Conservation (phyloP, 2,329 filamentous ascomycete genomes). For the Zymoseptoria brevis region DNA sequence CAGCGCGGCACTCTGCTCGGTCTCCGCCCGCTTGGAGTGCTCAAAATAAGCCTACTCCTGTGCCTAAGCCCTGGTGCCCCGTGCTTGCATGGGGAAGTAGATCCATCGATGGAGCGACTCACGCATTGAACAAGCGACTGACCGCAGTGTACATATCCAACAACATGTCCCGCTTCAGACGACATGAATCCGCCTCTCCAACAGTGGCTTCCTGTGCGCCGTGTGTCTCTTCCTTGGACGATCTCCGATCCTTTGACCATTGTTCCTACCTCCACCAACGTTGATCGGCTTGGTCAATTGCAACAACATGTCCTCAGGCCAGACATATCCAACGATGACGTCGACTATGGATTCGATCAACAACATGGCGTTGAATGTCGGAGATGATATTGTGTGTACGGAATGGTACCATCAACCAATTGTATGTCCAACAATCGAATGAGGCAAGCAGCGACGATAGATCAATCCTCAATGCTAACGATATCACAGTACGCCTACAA, state of each 20-base stretch:
- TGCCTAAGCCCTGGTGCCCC: slow-evolving; percentile 18
- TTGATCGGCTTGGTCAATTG: slow-evolving; percentile 6
- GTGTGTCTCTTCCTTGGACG: slow-evolving; percentile 6
- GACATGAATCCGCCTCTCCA: slow-evolving; percentile 14
- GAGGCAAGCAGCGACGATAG: neutral
- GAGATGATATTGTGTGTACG: slow-evolving; percentile 13
- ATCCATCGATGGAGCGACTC: slow-evolving; percentile 15
- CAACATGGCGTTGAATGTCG: neutral
- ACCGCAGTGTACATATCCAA: slow-evolving; percentile 21
- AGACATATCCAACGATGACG: slow-evolving; percentile 21
- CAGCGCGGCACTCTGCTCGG: slow-evolving; percentile 12
- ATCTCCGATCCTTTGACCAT: slow-evolving; percentile 20
- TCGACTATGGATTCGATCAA: slow-evolving; percentile 18
- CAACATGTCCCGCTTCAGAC: slow-evolving; percentile 23
- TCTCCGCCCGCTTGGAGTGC: slow-evolving; percentile 11
- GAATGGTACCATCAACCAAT: slow-evolving; percentile 27
- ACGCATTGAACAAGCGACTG: neutral
- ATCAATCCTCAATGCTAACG: slow-evolving; percentile 1
- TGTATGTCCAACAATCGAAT: slow-evolving; percentile 19
- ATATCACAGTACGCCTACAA: slow-evolving; percentile 23
- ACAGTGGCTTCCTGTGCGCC: slow-evolving; percentile 18
- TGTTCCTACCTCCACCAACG: slow-evolving; percentile 21
- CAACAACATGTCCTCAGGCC: slow-evolving; percentile 23
- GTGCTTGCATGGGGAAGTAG: slow-evolving; percentile 16
- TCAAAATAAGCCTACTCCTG: slow-evolving; percentile 22